phyloP scores from a whole-genome alignment of 2,329 filamentous ascomycete genomes.

The Colletotrichum orbiculare region DNA sequence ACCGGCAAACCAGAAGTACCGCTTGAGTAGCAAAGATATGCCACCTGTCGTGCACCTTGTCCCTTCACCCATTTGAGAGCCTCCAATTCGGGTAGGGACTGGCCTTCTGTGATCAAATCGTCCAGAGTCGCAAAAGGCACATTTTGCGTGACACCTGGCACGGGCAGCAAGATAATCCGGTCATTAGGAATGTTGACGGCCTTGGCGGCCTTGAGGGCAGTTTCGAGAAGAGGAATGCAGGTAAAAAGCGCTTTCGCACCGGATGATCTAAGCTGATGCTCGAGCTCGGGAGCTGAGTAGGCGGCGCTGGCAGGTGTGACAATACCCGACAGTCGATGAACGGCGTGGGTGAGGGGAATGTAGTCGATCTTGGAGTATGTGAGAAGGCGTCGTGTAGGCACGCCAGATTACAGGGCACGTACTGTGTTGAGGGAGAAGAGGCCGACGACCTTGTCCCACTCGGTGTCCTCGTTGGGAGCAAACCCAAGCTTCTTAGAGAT shows the following conservation, averaged over 20 bases:
- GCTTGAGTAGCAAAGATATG: slow-evolving; percentile 84
- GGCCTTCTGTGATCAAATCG: slow-evolving; percentile 72
- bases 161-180: slow-evolving; percentile 75
- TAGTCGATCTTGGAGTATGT: slow-evolving; percentile 73
- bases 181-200: slow-evolving; percentile 69
- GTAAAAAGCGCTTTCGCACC: slow-evolving; percentile 78
- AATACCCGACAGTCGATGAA: slow-evolving; percentile 80
- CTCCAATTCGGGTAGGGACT: slow-evolving; percentile 62
- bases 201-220: slow-evolving; percentile 70
- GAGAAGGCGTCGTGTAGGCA: not conserved
- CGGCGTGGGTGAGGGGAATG: slow-evolving; percentile 76
- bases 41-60: slow-evolving; percentile 74
- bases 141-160: slow-evolving; percentile 67
- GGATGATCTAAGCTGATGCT: slow-evolving; percentile 77
- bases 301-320: slow-evolving; percentile 80
- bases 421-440: slow-evolving; percentile 86
- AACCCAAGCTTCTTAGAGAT: slow-evolving; percentile 79
- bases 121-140: slow-evolving; percentile 72
- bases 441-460: slow-evolving; percentile 84
- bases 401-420: slow-evolving; percentile 40
- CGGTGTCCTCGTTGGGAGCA: slow-evolving; percentile 74
- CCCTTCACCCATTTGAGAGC: slow-evolving; percentile 70
- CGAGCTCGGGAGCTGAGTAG: slow-evolving; percentile 76
- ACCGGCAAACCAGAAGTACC: slow-evolving; percentile 83
- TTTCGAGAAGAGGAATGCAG: slow-evolving; percentile 70